Evolutionary conservation across 1,284 basidiomycete species (phyloP).

Genomic region (Apiotrichum gamsii): DNA sequence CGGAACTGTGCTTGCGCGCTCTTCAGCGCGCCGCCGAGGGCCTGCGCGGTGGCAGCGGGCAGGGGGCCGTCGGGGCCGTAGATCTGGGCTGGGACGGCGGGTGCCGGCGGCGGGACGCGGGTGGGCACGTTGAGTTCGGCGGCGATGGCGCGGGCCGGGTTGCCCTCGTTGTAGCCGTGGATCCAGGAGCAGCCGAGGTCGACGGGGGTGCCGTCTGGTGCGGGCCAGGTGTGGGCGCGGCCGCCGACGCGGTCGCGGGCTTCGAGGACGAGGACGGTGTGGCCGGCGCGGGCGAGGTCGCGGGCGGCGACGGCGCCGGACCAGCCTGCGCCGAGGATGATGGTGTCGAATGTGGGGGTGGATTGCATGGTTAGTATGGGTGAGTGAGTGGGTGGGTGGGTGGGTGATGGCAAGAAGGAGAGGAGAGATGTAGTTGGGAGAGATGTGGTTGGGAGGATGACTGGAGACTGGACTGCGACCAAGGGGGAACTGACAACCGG

Average conservation of each 20-base stretch:
- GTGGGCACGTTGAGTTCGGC: constrained; percentile 44
- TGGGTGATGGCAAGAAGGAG: too few species aligned
- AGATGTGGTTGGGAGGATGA: background rate
- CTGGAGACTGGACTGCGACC: too few species aligned
- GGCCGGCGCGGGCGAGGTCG: constrained; percentile 44
- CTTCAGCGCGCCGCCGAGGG: constrained; percentile 29
- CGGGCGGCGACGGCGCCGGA: constrained; percentile 49
- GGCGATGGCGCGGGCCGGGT: constrained; percentile 47
- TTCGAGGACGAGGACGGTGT: constrained; percentile 50
- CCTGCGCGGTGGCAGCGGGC: constrained; percentile 13
- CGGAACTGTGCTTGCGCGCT: constrained; percentile 33
- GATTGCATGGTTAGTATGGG: background rate
- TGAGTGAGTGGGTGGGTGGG: too few species aligned
- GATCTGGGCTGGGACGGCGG: constrained; percentile 28
- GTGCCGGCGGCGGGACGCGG: constrained; percentile 37
- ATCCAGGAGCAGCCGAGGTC: constrained; percentile 53
- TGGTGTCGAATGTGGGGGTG: constrained; percentile 43
- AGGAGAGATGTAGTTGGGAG: too few species aligned
- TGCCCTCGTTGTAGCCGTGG: constrained; percentile 51
- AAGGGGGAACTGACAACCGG: background rate
- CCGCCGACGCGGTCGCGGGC: constrained; percentile 51
- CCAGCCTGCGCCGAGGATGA: constrained; percentile 52
- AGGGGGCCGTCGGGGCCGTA: constrained; percentile 39
- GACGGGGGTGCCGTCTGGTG: constrained; percentile 18
- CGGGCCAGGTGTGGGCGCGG: constrained; percentile 47